phyloP scores from a whole-genome alignment of 225 moss, liverwort and hornwort species.

The Sphagnum contortum region DNA sequence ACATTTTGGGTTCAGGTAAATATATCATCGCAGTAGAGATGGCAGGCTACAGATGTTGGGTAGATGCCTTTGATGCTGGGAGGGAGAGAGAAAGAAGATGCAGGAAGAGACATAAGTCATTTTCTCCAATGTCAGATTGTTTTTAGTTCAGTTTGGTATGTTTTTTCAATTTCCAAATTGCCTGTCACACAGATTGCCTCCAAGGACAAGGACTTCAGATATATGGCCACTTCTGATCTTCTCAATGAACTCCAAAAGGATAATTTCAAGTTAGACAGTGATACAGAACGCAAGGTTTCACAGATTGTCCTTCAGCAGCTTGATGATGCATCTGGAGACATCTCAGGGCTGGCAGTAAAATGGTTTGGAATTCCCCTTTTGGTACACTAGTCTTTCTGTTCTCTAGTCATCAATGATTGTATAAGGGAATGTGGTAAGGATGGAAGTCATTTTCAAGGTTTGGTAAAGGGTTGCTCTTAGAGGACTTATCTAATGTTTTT shows the following conservation, averaged over 20 bases:
- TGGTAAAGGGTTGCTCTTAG: too few species aligned
- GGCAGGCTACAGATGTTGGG: neutral
- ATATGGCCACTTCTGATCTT: conserved; percentile 99
- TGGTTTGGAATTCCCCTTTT: conserved; percentile 37
- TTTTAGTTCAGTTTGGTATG: neutral
- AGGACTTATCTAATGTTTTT: too few species aligned
- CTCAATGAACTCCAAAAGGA: conserved; percentile 99
- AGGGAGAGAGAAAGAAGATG: neutral
- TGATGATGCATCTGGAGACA: conserved; percentile 99
- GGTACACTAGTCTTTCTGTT: neutral
- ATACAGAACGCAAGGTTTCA: conserved; percentile 97
- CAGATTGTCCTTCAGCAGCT: conserved; percentile 99
- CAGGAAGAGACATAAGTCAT: neutral
- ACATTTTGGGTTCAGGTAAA: too few species aligned
- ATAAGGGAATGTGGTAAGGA: too few species aligned
- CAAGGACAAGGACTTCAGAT: conserved; percentile 99
- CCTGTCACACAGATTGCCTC: conserved; percentile 72
- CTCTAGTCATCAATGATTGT: too few species aligned
- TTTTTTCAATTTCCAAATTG: too few species aligned
- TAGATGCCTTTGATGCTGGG: neutral
- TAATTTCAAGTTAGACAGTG: conserved; percentile 83
- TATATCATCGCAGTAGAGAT: too few species aligned
- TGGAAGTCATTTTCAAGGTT: too few species aligned
- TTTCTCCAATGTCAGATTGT: neutral
- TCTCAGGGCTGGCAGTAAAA: conserved; percentile 97